Percentiles rank a stretch among this genome's conserved stretches.
Evolutionary conservation across 495 filamentous ascomycete genomes (phyloP).

Genomic region (Cercophora samala): DNA sequence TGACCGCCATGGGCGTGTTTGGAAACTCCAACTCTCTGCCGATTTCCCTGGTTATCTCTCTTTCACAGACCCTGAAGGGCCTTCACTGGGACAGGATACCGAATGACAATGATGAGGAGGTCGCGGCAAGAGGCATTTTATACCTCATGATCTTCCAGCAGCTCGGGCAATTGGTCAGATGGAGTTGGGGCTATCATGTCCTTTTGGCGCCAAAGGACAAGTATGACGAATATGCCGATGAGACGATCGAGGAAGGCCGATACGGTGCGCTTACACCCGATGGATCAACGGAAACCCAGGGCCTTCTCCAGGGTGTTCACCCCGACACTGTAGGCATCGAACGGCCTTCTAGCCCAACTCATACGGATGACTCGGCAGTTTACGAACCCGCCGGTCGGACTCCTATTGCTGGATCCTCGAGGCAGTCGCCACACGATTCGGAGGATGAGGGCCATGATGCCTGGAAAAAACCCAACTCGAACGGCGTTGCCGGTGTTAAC

Average conservation of each 20-base stretch:
- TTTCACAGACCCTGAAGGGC: conserved; percentile 85
- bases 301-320: conserved; percentile 30
- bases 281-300: conserved; percentile 25
- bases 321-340: conserved; percentile 29
- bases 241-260: conserved; percentile 62
- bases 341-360: conserved; percentile 23
- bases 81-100: conserved; percentile 90
- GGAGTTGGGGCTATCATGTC: conserved; percentile 97
- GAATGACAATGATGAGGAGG: conserved; percentile 91
- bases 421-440: conserved; percentile 41
- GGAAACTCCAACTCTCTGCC: conserved; percentile 98
- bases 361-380: conserved; percentile 38
- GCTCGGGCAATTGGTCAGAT: conserved; percentile 88
- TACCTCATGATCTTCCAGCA: conserved; percentile 98
- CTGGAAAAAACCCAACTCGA: conserved; percentile 28
- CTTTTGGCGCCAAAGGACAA: conserved; percentile 76
- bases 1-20: conserved; percentile 96
- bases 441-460: conserved; percentile 39
- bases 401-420: conserved; percentile 41
- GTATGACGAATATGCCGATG: conserved; percentile 57
- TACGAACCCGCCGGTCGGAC: conserved; percentile 49
- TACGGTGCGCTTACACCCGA: conserved; percentile 46
- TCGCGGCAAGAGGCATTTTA: conserved; percentile 87
- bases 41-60: conserved; percentile 89
- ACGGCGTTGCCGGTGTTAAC: conserved; percentile 13